phyloP scores from a whole-genome alignment of 2,329 filamentous ascomycete species.

The Calonectria henricotiae region DNA sequence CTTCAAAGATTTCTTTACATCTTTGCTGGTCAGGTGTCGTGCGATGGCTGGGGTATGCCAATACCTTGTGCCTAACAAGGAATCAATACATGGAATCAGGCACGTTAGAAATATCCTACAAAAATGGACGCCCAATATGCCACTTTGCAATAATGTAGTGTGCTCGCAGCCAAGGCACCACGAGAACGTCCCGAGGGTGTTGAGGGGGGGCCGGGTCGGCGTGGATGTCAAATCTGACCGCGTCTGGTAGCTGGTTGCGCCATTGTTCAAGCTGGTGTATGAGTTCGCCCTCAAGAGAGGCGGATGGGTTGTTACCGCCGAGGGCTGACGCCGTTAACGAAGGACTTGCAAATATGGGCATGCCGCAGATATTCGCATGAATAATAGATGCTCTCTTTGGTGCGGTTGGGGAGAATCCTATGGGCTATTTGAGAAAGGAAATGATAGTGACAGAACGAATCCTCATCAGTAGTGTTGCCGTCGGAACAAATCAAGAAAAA shows the following conservation, averaged over 20 bases:
- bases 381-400: neutral
- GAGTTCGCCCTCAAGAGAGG: neutral
- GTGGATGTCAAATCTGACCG: neutral
- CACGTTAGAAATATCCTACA: neutral
- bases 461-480: neutral
- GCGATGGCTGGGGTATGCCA: neutral
- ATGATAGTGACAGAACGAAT: neutral
- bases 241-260: neutral
- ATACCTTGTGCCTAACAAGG: neutral
- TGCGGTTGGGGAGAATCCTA: neutral
- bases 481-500: neutral
- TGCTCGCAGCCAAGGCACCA: neutral
- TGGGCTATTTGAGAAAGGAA: neutral
- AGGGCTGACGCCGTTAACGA: neutral
- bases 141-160: neutral
- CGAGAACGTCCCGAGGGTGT: neutral
- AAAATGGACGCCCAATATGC: neutral
- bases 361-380: neutral
- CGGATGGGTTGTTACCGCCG: neutral
- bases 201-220: neutral
- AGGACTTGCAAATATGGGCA: too few species aligned
- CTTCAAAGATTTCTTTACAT: constrained; percentile 1
- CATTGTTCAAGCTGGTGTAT: neutral
- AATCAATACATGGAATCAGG: neutral
- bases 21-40: neutral